Base-by-base conservation (phyloP, 805 yeast genomes). In the Vanderwaltozyma yarrowii region DNA sequence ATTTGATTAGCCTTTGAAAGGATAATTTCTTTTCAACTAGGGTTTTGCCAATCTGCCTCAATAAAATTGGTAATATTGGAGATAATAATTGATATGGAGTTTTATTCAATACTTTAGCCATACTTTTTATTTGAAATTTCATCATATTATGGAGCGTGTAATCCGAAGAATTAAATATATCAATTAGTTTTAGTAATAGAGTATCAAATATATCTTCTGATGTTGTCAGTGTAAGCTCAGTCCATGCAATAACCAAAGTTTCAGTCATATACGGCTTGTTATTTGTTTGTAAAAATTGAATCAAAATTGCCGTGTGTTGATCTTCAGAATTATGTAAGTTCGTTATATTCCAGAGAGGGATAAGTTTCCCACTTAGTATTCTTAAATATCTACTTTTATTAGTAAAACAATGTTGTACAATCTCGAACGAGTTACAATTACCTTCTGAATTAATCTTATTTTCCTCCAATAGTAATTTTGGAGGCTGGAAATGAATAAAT, bases 11-110 rank as follows among this genome's bases (percentile, higher is more conserved):
- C 41, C 73, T 70, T 19, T 66, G 65, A 20, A 85, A 69, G 38
- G 82, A 63, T 4, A 67, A 61, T 0, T 78, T 74, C 38, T 72
- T 72, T 3, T 66, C 59, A 6, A 63, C 61, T 32, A 74, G 52
- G 32, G 68, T 67, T 44, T 74, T 74, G 3, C 85, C 77, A 14
- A 85, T 67, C 18, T 71, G 70, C 31, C 76, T 71, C 28, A 88
- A 72, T 7, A 87, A 66, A 26, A 78, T 71, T 2, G 89, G 87
- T 49, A 92, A 69, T 43, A 75, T 83, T 0, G 95, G 95, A 7
- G 83, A 75, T 16, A 86, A 63, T 12, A 89, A 60, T 53, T 81
- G 84, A 74, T 89, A 87, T 0, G 94, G 79, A 0, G 95, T 74
- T 26, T 73, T 61, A 1, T 66, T 59, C 46, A 74, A 73, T 1